Evolutionary conservation across 2,329 filamentous ascomycete genomes (phyloP).

Genomic region (Calonectria fujianensis): DNA sequence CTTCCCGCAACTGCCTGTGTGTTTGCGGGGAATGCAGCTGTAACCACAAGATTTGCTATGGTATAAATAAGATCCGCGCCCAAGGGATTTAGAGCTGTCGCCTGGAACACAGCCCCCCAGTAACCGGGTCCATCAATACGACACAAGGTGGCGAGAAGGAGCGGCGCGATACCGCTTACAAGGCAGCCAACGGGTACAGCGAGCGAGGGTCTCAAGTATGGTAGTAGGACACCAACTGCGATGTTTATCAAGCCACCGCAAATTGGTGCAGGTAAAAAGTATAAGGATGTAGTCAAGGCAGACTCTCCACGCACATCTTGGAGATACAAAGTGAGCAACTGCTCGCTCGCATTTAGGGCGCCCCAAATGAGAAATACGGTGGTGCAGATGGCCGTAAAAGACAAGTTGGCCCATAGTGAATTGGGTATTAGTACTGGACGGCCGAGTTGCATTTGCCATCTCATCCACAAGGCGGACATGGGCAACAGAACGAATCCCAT

Average conservation of each 20-base stretch:
- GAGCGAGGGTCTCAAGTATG: not conserved
- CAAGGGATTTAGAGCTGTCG: not conserved
- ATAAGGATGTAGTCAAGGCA: not conserved
- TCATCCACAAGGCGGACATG: not conserved
- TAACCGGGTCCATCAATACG: not conserved
- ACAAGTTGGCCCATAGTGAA: not conserved
- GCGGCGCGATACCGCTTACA: not conserved
- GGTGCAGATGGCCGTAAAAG: not conserved
- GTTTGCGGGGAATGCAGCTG: not conserved
- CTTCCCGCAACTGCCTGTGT: not conserved
- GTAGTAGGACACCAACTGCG: not conserved
- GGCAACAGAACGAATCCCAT: not conserved
- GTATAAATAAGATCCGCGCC: slow-evolving; percentile 1
- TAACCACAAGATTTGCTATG: not conserved
- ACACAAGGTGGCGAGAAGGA: not conserved
- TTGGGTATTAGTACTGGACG: not conserved
- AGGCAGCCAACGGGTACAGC: not conserved
- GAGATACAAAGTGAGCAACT: not conserved
- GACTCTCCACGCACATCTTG: slow-evolving; percentile 1
- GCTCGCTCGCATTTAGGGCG: not conserved
- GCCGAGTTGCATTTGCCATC: not conserved
- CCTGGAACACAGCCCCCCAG: slow-evolving; percentile 10
- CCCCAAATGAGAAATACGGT: not conserved
- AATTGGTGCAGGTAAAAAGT: not conserved
- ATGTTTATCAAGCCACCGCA: not conserved